Evolutionary conservation across 2,329 filamentous ascomycete species (phyloP).

Genomic region (Lasiodiplodia theobromae): DNA sequence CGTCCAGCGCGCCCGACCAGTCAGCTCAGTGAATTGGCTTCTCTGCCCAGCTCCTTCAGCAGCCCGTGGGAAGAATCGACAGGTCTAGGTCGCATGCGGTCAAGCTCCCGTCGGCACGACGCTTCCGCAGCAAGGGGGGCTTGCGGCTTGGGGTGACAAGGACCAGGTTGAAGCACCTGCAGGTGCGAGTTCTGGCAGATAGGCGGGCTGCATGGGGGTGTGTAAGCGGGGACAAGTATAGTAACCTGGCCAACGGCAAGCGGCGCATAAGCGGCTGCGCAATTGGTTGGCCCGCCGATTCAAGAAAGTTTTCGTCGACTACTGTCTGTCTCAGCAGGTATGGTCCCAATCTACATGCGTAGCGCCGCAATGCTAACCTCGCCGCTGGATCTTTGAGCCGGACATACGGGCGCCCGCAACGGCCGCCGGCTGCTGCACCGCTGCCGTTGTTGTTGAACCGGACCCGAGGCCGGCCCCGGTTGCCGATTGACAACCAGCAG

Average conservation of each 20-base stretch:
- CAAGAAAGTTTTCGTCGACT: neutral
- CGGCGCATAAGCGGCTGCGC: neutral
- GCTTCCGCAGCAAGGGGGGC: conserved; percentile 26
- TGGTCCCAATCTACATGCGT: neutral
- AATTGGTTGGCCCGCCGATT: neutral
- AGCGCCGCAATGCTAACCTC: neutral
- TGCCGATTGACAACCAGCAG: neutral
- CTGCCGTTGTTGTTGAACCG: neutral
- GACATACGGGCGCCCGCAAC: neutral
- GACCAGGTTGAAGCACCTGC: conserved; percentile 4
- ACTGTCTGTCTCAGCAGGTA: neutral
- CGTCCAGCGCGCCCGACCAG: neutral
- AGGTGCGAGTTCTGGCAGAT: conserved; percentile 15
- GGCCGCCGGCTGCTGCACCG: neutral
- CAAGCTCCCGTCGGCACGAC: conserved; percentile 26
- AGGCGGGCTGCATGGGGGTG: conserved; percentile 15
- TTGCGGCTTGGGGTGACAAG: conserved; percentile 5
- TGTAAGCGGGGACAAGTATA: conserved; percentile 19
- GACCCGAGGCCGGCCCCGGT: neutral
- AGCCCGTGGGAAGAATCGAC: conserved; percentile 3
- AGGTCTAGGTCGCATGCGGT: neutral
- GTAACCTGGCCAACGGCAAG: neutral
- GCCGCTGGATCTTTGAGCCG: neutral
- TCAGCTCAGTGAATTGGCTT: neutral
- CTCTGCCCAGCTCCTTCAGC: neutral